These are phyloP conservation scores for Neocatenulostroma microsporum DNA, from an alignment of 2,329 filamentous ascomycete species.

Conservation along the genomic window DNA sequence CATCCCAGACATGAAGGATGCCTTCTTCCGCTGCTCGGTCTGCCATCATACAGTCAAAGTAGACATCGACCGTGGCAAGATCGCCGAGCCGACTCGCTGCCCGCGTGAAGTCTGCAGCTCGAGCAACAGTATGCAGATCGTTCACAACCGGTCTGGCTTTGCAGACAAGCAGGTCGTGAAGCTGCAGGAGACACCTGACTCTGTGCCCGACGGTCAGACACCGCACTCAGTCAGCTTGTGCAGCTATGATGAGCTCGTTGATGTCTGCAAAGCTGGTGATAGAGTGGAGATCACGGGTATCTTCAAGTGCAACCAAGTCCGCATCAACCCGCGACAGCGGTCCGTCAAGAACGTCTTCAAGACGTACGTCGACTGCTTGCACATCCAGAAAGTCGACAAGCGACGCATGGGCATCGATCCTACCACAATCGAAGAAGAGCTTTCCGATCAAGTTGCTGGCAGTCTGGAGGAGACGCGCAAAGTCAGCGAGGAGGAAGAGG, in stretches of 20 bases:
- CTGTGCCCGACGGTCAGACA: constrained; percentile 88
- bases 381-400: constrained; percentile 94
- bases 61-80: constrained; percentile 89
- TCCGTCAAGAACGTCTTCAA: constrained; percentile 95
- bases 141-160: constrained; percentile 92
- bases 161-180: constrained; percentile 99
- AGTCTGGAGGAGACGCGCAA: constrained; percentile 76
- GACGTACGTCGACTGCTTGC: constrained; percentile 91
- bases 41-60: constrained; percentile 89
- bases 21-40: constrained; percentile 91
- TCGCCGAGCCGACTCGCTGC: constrained; percentile 86
- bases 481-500: constrained; percentile 77
- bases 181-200: constrained; percentile 93
- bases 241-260: constrained; percentile 92
- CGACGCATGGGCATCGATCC: constrained; percentile 86
- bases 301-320: constrained; percentile 88
- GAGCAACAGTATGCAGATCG: constrained; percentile 94
- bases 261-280: constrained; percentile 97
- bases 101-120: constrained; percentile 72
- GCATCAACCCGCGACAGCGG: constrained; percentile 86
- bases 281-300: constrained; percentile 93
- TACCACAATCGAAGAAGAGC: constrained; percentile 77
- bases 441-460: constrained; percentile 63
- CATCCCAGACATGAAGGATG: constrained; percentile 98
- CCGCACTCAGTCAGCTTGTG: constrained; percentile 95